Conservation (phyloP, 2,329 filamentous ascomycete species). For the Stagonosporopsis vannaccii region DNA sequence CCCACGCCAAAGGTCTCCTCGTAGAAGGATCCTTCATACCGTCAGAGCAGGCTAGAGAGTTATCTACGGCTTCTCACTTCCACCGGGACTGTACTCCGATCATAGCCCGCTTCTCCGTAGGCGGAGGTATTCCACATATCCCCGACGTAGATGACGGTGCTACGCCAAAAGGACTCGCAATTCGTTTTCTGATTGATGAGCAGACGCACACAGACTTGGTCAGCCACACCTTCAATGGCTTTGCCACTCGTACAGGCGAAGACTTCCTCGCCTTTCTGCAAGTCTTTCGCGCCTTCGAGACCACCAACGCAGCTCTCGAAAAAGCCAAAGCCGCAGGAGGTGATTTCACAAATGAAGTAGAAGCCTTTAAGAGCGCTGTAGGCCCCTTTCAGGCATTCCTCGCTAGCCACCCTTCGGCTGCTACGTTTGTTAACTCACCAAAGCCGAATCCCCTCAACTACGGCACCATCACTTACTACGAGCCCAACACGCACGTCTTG, state of each 20-base stretch:
- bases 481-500: conserved; percentile 20
- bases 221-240: conserved; percentile 19
- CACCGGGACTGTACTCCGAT: conserved; percentile 7
- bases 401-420: conserved; percentile 88
- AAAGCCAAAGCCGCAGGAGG: conserved; percentile 10
- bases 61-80: conserved; percentile 14
- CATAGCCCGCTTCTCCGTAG: conserved; percentile 19
- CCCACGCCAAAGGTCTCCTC: conserved; percentile 19
- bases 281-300: conserved; percentile 17
- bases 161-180: conserved; percentile 16
- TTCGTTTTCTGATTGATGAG: conserved; percentile 17
- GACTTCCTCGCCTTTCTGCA: conserved; percentile 17
- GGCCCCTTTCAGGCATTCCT: conserved; percentile 80
- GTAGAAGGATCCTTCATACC: conserved; percentile 18
- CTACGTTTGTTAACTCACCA: conserved; percentile 80
- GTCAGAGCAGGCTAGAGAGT: conserved; percentile 9
- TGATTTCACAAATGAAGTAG: conserved; percentile 6
- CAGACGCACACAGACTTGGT: conserved; percentile 16
- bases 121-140: conserved; percentile 17
- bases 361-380: conserved; percentile 64
- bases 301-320: conserved; percentile 9
- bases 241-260: conserved; percentile 14
- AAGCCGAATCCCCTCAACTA: conserved; percentile 94
- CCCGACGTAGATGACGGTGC: conserved; percentile 16
- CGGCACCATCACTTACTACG: conserved; percentile 43